Evolutionary conservation across 2,329 filamentous ascomycete species (phyloP).

Genomic region (Shiraia bambusicola): DNA sequence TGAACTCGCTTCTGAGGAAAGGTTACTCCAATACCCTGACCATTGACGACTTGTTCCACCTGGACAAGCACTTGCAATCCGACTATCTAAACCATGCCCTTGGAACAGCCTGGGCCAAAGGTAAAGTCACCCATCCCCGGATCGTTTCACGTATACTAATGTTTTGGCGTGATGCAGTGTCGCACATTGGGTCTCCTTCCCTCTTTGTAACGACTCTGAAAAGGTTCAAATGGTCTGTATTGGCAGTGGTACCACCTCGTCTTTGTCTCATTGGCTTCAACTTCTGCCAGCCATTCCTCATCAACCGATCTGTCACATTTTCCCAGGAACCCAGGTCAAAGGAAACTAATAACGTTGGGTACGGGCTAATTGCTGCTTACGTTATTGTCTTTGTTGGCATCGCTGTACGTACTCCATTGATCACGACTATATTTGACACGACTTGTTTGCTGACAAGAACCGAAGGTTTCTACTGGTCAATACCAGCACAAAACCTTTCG

Average conservation of each 20-base stretch:
- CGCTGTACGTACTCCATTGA: constrained; percentile 29
- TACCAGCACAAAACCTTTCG: constrained; percentile 40
- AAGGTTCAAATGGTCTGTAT: constrained; percentile 32
- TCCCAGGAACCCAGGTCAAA: constrained; percentile 17
- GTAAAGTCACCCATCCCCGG: constrained; percentile 26
- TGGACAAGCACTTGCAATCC: constrained; percentile 51
- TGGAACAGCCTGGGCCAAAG: constrained; percentile 44
- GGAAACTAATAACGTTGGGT: constrained; percentile 32
- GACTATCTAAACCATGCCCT: constrained; percentile 45
- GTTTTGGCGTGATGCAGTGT: constrained; percentile 9
- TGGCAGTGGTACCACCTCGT: constrained; percentile 34
- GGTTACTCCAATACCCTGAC: constrained; percentile 50
- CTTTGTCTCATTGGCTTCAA: constrained; percentile 40
- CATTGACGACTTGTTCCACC: constrained; percentile 48
- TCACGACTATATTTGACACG: constrained; percentile 1
- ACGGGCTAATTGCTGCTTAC: constrained; percentile 39
- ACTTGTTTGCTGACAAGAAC: constrained; percentile 11
- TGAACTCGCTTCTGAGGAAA: constrained; percentile 53
- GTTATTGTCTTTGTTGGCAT: constrained; percentile 39
- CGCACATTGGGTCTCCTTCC: constrained; percentile 19
- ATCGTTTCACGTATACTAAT: constrained; percentile 4
- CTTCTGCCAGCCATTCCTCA: constrained; percentile 42
- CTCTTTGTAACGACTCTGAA: constrained; percentile 30
- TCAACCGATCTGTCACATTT: constrained; percentile 34
- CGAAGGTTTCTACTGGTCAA: constrained; percentile 36